Evolutionary conservation across 2,329 filamentous ascomycete species (phyloP), one percentile per base, ranked within the genome.

Genomic region (Cladosporium sp.): DNA sequence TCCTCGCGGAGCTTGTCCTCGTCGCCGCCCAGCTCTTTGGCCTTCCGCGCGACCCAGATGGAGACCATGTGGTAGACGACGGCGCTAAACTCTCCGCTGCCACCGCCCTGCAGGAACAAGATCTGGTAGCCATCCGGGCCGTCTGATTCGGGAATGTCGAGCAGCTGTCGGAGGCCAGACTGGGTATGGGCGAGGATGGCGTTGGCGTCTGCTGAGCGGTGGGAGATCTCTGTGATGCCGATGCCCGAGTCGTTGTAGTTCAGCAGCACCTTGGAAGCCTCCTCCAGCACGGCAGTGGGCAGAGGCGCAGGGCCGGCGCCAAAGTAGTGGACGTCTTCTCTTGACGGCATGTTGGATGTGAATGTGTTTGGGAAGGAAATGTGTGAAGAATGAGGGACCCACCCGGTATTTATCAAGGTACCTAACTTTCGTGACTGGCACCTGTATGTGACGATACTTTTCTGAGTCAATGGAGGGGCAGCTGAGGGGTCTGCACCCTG

Each of bases 301-400:
- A 97, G 79, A 32, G 83, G 77, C n/a, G 92, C 90, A 45, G 92
- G 92, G 58, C 92, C 92, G 49, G 92, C 91, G 56, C 91, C 90
- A 63, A 95, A 95, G 73, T 95, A 93, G 59, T 84, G 80, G 68
- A 93, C 81, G 58, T 92, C 85, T 62, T 82, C 77, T 71, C 89
- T 79, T 58, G 81, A 75, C 63, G 86, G 84, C 87, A 92, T 89
- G 14, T 33, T 61, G 51, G 28, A 9, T 37, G 37, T 9, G 2
- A 38, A 31, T 35, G 16, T 43, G 31, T 43, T 13, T 28, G 22
- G 22, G 22, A 28, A 28, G 7, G 22, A 28, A 28, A 19, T 16
- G 7, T 45, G n/a, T 28, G 22, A 5, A 28, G 22, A 28, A 28
- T 43, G 42, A n/a, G 42, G 22, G 22, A 28, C 22, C 22, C 22